Evolutionary conservation across 2,329 filamentous ascomycete species (phyloP).

Genomic region (Proliferodiscus dingleyae): DNA sequence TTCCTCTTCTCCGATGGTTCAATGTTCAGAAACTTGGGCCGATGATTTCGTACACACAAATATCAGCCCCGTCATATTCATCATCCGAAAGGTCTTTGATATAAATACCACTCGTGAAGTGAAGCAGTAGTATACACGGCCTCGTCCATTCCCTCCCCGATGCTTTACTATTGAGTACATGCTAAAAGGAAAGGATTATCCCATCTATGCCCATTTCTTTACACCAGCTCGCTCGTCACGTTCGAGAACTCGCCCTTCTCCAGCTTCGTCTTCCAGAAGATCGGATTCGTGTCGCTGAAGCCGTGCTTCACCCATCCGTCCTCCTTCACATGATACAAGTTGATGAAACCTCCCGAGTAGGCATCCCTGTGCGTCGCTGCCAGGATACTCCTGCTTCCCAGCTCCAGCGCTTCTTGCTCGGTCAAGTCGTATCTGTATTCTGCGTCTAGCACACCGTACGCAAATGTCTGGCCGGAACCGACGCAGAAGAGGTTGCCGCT

Average conservation of each 20-base stretch:
- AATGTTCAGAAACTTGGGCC: too few relatives aligned
- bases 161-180: slow-evolving; percentile 31
- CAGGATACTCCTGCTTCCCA: slow-evolving; percentile 87
- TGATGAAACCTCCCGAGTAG: slow-evolving; percentile 98
- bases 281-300: slow-evolving; percentile 96
- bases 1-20: too few relatives aligned
- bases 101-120: slow-evolving; percentile 15
- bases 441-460: slow-evolving; percentile 94
- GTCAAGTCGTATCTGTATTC: slow-evolving; percentile 88
- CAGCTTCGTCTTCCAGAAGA: slow-evolving; percentile 99
- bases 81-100: slow-evolving; percentile 5
- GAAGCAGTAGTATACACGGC: slow-evolving; percentile 30
- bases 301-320: slow-evolving; percentile 98
- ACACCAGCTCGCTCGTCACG: slow-evolving; percentile 31
- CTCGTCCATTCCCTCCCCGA: slow-evolving; percentile 18
- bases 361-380: slow-evolving; percentile 96
- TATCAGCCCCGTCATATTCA: not conserved
- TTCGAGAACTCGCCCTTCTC: slow-evolving; percentile 90
- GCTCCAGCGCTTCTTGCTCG: slow-evolving; percentile 82
- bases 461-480: slow-evolving; percentile 96
- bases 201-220: slow-evolving; percentile 12
- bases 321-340: slow-evolving; percentile 98
- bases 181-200: slow-evolving; percentile 20
- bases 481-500: slow-evolving; percentile 97
- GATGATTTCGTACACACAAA: too few relatives aligned